phyloP scores from a whole-genome alignment of 768 basidiomycete genomes.

The Kwoniella heveanensis region DNA sequence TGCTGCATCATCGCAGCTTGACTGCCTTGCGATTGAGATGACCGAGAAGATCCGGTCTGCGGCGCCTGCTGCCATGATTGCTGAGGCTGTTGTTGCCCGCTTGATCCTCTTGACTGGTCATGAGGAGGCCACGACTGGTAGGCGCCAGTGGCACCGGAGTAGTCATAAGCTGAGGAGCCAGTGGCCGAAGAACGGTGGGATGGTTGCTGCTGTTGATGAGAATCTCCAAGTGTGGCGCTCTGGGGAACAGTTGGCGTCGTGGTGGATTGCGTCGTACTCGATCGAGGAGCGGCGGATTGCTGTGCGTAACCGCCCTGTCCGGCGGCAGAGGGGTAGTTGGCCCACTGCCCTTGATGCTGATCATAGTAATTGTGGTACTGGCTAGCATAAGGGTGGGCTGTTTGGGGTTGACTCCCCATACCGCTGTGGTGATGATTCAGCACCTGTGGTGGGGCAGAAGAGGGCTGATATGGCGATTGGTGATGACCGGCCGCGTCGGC shows the following conservation, averaged over 20 bases:
- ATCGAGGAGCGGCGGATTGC: slow-evolving; percentile 18
- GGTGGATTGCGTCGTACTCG: slow-evolving; percentile 1
- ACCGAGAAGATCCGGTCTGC: slow-evolving; percentile 5
- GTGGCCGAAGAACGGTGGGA: neutral
- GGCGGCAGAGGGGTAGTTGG: slow-evolving; percentile 14
- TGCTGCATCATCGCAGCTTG: slow-evolving; percentile 12
- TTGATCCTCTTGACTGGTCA: slow-evolving; percentile 14
- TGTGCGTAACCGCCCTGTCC: slow-evolving; percentile 13
- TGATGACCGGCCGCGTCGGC: slow-evolving; percentile 17
- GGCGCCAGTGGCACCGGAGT: slow-evolving; percentile 1
- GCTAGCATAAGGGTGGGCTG: slow-evolving; percentile 24
- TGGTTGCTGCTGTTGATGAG: slow-evolving; percentile 12
- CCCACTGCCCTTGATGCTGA: slow-evolving; percentile 25
- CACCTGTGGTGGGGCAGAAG: slow-evolving; percentile 26
- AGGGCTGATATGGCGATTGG: slow-evolving; percentile 24
- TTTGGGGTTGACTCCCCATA: slow-evolving; percentile 19
- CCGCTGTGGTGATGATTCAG: slow-evolving; percentile 19
- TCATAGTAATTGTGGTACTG: slow-evolving; percentile 25
- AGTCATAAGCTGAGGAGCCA: slow-evolving; percentile 13
- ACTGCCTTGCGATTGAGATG: slow-evolving; percentile 10
- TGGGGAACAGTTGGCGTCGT: slow-evolving; percentile 21
- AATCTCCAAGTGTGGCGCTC: slow-evolving; percentile 15
- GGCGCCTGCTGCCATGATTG: slow-evolving; percentile 21
- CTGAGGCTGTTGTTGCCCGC: slow-evolving; percentile 5
- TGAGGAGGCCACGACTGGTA: slow-evolving; percentile 24